phyloP scores from a whole-genome alignment of 2,329 filamentous ascomycete species.

The Alternaria sp. region DNA sequence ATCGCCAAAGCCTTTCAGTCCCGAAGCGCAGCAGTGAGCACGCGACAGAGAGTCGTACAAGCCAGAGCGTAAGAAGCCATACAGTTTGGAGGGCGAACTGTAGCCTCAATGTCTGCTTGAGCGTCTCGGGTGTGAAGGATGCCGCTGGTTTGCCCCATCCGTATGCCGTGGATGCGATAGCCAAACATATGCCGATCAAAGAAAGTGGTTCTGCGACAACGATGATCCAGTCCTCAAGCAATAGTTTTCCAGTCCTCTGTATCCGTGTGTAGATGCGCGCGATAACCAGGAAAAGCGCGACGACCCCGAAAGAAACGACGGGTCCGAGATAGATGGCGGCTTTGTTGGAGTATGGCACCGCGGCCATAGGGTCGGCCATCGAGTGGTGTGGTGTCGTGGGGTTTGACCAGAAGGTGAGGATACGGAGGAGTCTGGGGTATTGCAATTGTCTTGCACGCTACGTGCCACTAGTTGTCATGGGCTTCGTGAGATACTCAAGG shows the following conservation, averaged over 20 bases:
- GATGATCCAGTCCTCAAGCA: slow-evolving; percentile 37
- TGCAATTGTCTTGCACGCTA: slow-evolving; percentile 2
- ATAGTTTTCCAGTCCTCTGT: slow-evolving; percentile 20
- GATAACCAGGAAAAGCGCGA: slow-evolving; percentile 27
- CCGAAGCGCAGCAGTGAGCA: slow-evolving; percentile 33
- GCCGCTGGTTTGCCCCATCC: slow-evolving; percentile 35
- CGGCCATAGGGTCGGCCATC: slow-evolving; percentile 7
- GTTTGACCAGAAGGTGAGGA: not conserved
- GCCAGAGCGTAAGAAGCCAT: slow-evolving; percentile 31
- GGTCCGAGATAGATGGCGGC: slow-evolving; percentile 28
- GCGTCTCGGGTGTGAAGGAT: slow-evolving; percentile 18
- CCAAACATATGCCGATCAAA: slow-evolving; percentile 19
- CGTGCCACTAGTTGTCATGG: not conserved
- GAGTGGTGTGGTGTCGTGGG: not conserved
- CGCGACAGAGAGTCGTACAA: slow-evolving; percentile 35
- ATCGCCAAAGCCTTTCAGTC: slow-evolving; percentile 23
- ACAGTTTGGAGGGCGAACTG: slow-evolving; percentile 34
- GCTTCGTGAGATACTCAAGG: not conserved
- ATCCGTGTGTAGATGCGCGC: slow-evolving; percentile 30
- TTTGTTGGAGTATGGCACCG: slow-evolving; percentile 29
- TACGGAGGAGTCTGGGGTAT: not conserved
- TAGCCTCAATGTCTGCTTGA: slow-evolving; percentile 21
- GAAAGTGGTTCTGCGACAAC: slow-evolving; percentile 31
- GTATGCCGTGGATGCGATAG: slow-evolving; percentile 18
- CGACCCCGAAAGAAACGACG: slow-evolving; percentile 21